A percentile compares a stretch with the other conserved stretches of the same genome.
Conservation (phyloP, 2,329 filamentous ascomycete species). For the Apiospora pterosperma region DNA sequence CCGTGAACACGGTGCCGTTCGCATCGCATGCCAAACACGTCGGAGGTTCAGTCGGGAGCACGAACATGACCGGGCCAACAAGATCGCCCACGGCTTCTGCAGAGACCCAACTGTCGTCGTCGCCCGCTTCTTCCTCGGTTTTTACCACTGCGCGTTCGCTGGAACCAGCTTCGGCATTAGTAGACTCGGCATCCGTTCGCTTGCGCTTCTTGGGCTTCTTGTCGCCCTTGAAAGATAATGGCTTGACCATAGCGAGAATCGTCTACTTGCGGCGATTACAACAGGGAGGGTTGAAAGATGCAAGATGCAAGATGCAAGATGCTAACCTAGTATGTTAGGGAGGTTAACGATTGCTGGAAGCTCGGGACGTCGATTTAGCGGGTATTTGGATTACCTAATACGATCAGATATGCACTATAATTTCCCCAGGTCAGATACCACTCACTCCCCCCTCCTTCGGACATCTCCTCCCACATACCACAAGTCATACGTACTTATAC, state of each 20-base stretch:
- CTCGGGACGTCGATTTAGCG: neutral
- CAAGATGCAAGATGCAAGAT: neutral
- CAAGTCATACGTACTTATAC: neutral
- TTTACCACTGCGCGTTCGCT: constrained; percentile 31
- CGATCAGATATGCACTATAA: neutral
- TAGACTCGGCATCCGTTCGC: constrained; percentile 51
- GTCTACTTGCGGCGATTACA: neutral
- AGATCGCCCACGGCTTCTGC: constrained; percentile 74
- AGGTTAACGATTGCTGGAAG: neutral
- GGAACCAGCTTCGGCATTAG: constrained; percentile 32
- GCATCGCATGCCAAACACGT: constrained; percentile 82
- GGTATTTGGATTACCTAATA: neutral
- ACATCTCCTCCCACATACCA: constrained; percentile 12
- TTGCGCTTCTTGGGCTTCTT: constrained; percentile 94
- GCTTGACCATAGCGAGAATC: constrained; percentile 68
- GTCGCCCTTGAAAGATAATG: constrained; percentile 94
- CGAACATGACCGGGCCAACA: constrained; percentile 76
- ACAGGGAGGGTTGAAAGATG: neutral
- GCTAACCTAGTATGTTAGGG: neutral
- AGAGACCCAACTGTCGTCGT: constrained; percentile 89
- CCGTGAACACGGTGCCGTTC: constrained; percentile 80
- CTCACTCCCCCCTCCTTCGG: constrained; percentile 9
- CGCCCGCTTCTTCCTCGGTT: constrained; percentile 27
- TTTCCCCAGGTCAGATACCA: neutral
- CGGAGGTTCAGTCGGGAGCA: constrained; percentile 71